These are phyloP conservation scores for Nothophytophthora sp. DNA, from an alignment of 352 stramenopile genomes.

Conservation along the genomic window DNA sequence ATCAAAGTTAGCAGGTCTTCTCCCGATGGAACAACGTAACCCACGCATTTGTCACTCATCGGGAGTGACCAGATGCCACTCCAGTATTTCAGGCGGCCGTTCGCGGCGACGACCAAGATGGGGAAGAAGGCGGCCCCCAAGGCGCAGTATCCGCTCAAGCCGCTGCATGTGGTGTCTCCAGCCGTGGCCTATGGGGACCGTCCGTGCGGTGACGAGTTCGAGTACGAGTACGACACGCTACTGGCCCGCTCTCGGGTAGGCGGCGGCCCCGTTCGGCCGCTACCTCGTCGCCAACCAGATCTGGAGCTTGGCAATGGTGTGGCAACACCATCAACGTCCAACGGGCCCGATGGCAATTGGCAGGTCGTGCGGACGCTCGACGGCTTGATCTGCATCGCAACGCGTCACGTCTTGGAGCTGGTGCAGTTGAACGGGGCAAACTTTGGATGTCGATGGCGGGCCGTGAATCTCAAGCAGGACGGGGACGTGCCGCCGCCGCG, in stretches of 20 bases:
- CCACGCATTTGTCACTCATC: no score
- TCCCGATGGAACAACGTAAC: no score
- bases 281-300: constrained; percentile 7
- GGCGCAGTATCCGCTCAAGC: constrained; percentile 13
- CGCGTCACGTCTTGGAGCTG: constrained; percentile 35
- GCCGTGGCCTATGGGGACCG: constrained; percentile 20
- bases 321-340: background rate
- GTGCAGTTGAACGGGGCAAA: constrained; percentile 61
- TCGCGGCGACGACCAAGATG: no score
- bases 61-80: no score
- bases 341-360: constrained; percentile 19
- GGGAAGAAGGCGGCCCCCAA: background rate
- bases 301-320: constrained; percentile 7
- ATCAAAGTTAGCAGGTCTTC: no score
- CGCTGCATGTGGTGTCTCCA: constrained; percentile 18
- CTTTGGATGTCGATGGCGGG: constrained; percentile 49
- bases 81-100: no score
- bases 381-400: background rate
- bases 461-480: constrained; percentile 6
- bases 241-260: constrained; percentile 12
- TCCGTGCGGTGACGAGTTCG: constrained; percentile 14
- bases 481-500: constrained; percentile 19
- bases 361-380: constrained; percentile 13
- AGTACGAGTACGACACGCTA: constrained; percentile 31
- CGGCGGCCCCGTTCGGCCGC: constrained; percentile 14